Evolutionary conservation across 2,329 filamentous ascomycete species (phyloP), one percentile per base, ranked within the genome.

Genomic region (Exophiala sp.): DNA sequence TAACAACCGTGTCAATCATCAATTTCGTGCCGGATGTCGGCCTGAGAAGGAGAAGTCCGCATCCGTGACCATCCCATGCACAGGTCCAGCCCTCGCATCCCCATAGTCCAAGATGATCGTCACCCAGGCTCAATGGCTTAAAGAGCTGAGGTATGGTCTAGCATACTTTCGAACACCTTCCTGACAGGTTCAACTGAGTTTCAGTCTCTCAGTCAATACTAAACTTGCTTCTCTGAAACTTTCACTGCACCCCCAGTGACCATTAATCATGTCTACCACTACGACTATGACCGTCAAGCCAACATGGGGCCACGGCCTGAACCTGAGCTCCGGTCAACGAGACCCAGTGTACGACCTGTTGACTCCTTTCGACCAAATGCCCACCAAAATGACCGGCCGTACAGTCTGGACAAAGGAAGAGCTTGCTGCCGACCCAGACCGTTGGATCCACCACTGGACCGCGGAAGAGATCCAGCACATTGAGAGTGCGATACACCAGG

Each of bases 321-420:
- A 9, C 10, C 20, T 43, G 65, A 86, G 84, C 20, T 80, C 85
- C 0, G 88, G 88, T 36, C 88, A 91, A 66, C 85, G 88, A 62
- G 75, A 80, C 20, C 88, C 88, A 1, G 68, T 87, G 21, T 85
- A 85, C 65, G 76, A 83, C 20, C 72, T 77, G 4, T 70, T 91
- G n/a, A 75, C 72, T 44, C 80, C 86, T 0, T 91, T 89, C 67
- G 75, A 79, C 0, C 77, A 79, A 11, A 91, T 91, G 64, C 88
- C 88, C 41, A 80, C 80, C 54, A 72, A 86, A 55, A 89, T 91
- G 66, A 77, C 77, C 0, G 88, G 87, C 9, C 80, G 81, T 0
- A 91, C 87, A 0, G 82, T 88, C 21, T 92, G 88, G 88, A 77
- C 79, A 49, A 77, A 79, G 5, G 79, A 82, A 29, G 84, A 88